Conservation (phyloP, 805 yeast genomes). For the Yamadazyma paraphyllophila region DNA sequence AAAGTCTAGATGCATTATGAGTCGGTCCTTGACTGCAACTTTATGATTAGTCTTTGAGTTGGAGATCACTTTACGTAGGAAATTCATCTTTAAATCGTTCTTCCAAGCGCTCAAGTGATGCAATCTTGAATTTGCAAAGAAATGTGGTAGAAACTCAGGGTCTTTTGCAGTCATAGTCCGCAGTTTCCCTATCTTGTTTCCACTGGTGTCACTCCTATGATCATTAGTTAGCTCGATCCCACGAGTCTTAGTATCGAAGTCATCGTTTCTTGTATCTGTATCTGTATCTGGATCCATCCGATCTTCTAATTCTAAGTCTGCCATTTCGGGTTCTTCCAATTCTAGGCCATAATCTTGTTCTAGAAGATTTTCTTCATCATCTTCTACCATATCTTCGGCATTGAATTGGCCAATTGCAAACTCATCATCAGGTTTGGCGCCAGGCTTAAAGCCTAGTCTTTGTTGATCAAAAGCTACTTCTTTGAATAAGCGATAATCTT, state of each 20-base stretch:
- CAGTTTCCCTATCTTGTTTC: slow-evolving; percentile 14
- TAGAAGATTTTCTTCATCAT: slow-evolving; percentile 5
- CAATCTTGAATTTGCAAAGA: slow-evolving; percentile 77
- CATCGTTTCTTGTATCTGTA: no score
- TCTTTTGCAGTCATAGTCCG: slow-evolving; percentile 55
- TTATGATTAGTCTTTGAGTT: not conserved
- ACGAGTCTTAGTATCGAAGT: not conserved
- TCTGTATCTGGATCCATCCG: no score
- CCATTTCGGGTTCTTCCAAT: not conserved
- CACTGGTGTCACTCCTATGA: slow-evolving; percentile 8
- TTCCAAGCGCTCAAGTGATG: slow-evolving; percentile 92
- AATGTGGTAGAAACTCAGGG: slow-evolving; percentile 69
- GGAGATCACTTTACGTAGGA: slow-evolving; percentile 47
- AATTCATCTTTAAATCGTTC: slow-evolving; percentile 62
- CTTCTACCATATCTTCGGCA: slow-evolving; percentile 5
- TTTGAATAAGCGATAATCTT: slow-evolving; percentile 52
- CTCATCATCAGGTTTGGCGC: not conserved
- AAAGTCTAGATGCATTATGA: slow-evolving; percentile 81
- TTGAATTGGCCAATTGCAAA: slow-evolving; percentile 5
- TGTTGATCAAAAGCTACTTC: slow-evolving; percentile 56
- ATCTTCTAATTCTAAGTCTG: not conserved
- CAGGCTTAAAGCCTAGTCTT: slow-evolving; percentile 23
- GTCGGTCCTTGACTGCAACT: slow-evolving; percentile 9
- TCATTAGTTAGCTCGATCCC: not conserved
- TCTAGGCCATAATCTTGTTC: slow-evolving; percentile 3